phyloP scores from a whole-genome alignment of 2,329 filamentous ascomycete species.

The Dothiorella sarmentorum region DNA sequence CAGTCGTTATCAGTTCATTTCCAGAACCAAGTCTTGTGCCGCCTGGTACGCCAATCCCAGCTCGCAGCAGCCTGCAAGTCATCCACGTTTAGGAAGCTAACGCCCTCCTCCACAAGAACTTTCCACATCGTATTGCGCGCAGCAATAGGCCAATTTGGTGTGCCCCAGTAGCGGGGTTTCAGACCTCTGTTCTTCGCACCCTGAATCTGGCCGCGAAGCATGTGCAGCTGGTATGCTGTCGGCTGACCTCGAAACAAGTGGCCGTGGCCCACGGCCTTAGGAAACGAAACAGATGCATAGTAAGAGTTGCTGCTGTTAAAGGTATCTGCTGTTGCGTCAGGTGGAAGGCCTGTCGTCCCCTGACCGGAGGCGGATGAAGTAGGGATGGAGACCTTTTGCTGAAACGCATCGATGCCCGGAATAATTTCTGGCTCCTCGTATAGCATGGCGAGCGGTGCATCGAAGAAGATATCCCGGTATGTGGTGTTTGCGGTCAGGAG shows the following conservation, averaged over 20 bases:
- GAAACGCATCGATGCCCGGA: background rate
- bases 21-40: conserved; percentile 27
- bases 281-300: conserved; percentile 62
- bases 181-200: conserved; percentile 52
- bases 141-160: conserved; percentile 54
- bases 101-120: conserved; percentile 50
- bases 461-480: conserved; percentile 55
- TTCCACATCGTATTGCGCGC: conserved; percentile 55
- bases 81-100: conserved; percentile 57
- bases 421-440: conserved; percentile 26
- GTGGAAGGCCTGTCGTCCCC: conserved; percentile 43
- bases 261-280: conserved; percentile 40
- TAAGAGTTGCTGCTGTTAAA: conserved; percentile 63
- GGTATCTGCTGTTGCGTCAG: conserved; percentile 36
- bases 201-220: conserved; percentile 51
- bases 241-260: conserved; percentile 45
- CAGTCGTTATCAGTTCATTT: background rate
- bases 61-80: conserved; percentile 50
- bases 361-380: conserved; percentile 35
- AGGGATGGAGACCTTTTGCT: background rate
- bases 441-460: conserved; percentile 46
- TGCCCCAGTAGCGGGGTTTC: conserved; percentile 56
- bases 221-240: conserved; percentile 42
- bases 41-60: conserved; percentile 44
- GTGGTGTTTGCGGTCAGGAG: conserved; percentile 45